These are phyloP conservation scores for Solanum boliviense DNA, from an alignment of 257 asterid genomes.

Conservation along the genomic window DNA sequence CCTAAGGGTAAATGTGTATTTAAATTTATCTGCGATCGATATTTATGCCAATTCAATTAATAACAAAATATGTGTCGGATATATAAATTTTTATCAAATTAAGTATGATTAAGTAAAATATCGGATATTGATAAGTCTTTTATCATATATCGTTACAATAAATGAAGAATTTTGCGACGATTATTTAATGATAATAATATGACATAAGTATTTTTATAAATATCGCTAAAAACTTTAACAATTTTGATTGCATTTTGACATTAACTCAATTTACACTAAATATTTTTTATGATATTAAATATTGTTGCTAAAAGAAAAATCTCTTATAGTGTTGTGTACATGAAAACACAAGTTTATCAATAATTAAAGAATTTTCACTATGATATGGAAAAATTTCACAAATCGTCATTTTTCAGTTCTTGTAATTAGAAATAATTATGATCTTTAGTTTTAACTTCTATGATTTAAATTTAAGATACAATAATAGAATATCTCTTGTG, in stretches of 20 bases:
- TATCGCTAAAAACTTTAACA: no score
- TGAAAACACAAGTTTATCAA: background rate
- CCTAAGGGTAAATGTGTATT: background rate
- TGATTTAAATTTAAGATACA: background rate
- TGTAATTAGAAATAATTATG: background rate
- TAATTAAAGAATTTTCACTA: background rate
- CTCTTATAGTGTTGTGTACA: no score
- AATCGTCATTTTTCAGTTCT: background rate
- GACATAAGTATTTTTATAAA: no score
- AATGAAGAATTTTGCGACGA: no score
- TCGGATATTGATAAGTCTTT: background rate
- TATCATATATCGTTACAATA: background rate
- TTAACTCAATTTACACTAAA: no score
- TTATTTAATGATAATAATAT: no score
- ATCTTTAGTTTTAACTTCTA: background rate
- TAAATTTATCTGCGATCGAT: background rate
- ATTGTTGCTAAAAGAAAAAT: no score
- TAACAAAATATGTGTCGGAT: background rate
- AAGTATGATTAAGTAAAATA: background rate
- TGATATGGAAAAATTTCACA: background rate
- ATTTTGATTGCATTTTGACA: no score
- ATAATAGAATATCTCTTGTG: background rate
- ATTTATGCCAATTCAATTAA: background rate
- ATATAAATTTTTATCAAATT: background rate
- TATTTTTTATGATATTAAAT: no score